phyloP scores from a whole-genome alignment of 2,329 filamentous ascomycete genomes.

The Ophiostoma triangulosporum region DNA sequence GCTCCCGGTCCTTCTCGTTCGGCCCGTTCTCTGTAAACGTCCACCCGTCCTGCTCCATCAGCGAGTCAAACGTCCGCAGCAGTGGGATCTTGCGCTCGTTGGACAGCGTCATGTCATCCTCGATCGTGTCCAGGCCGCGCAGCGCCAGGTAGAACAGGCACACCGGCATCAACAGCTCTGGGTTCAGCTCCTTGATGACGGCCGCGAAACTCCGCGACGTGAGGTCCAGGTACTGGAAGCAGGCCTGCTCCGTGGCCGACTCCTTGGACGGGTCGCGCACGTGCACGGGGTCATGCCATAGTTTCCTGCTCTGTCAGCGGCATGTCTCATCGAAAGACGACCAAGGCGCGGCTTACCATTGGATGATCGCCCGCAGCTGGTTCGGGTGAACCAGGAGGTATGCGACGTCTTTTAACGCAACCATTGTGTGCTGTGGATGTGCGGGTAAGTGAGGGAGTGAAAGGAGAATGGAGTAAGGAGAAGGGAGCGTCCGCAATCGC shows the following conservation, averaged over 20 bases:
- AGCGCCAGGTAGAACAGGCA: conserved; percentile 84
- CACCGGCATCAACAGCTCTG: conserved; percentile 80
- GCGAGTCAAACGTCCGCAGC: conserved; percentile 66
- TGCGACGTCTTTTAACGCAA: conserved; percentile 36
- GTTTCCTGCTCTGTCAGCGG: conserved; percentile 48
- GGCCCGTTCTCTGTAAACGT: conserved; percentile 74
- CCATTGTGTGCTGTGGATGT: conserved; percentile 32
- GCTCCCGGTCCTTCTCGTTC: conserved; percentile 85
- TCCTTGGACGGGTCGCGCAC: conserved; percentile 66
- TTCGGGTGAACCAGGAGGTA: conserved; percentile 66
- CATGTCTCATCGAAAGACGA: conserved; percentile 3
- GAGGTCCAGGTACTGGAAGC: conserved; percentile 72
- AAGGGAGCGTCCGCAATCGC: neutral
- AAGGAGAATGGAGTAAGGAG: neutral
- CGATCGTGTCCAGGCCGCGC: conserved; percentile 90
- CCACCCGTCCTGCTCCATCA: conserved; percentile 77
- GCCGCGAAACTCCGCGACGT: conserved; percentile 88
- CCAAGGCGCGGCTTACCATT: conserved; percentile 54
- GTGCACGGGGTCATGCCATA: conserved; percentile 94
- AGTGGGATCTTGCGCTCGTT: conserved; percentile 73
- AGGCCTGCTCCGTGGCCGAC: conserved; percentile 57
- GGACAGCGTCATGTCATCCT: conserved; percentile 92
- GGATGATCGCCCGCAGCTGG: conserved; percentile 69
- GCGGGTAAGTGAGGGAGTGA: no score
- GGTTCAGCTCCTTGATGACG: conserved; percentile 92